Conservation (phyloP, 139 green algal genomes). For the Bryopsis sp. region DNA sequence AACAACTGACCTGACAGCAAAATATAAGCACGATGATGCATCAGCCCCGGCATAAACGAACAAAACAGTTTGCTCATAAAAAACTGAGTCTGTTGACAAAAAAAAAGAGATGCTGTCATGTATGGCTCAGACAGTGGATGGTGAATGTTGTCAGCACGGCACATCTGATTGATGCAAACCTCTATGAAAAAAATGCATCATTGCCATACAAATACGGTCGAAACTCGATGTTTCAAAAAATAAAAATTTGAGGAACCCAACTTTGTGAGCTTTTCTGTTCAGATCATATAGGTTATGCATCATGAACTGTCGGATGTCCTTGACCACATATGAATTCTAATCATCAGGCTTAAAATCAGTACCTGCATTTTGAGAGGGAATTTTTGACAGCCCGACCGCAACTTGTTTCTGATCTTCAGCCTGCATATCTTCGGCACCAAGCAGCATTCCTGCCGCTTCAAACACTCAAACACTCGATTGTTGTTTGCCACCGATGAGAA, state of each 20-base stretch:
- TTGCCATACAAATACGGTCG: no score
- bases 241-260: no score
- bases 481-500: conserved; percentile 32
- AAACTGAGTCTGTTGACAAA: background rate
- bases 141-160: no score
- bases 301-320: no score
- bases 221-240: no score
- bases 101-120: background rate
- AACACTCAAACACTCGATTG: conserved; percentile 81
- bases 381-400: conserved; percentile 43
- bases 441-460: conserved; percentile 72
- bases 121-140: background rate
- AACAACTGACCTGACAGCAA: conserved; percentile 30
- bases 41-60: no score
- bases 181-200: no score
- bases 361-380: conserved; percentile 47
- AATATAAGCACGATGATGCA: no score
- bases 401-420: conserved; percentile 51
- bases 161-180: no score
- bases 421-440: conserved; percentile 64
- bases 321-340: no score
- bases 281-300: no score
- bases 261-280: no score
- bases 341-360: background rate
- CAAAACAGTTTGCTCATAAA: background rate